Evolutionary conservation across 169 alveolate genomes (phyloP).

Genomic region (Plasmodium berghei): DNA sequence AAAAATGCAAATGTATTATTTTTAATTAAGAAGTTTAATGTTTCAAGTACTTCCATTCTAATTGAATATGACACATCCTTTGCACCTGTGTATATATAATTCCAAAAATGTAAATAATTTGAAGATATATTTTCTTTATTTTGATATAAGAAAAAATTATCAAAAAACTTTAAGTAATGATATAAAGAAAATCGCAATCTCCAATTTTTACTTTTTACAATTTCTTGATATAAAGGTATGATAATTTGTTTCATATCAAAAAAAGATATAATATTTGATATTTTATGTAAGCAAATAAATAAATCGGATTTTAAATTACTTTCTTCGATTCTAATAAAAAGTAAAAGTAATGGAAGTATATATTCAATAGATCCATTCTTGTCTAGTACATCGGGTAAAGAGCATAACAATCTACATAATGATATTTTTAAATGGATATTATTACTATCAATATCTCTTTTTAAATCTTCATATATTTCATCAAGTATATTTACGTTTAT

Average conservation of each 20-base stretch:
- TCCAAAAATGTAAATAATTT: slow-evolving; percentile 61
- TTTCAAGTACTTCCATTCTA: slow-evolving; percentile 47
- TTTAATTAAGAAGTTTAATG: slow-evolving; percentile 67
- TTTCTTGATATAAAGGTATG: slow-evolving; percentile 72
- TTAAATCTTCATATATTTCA: slow-evolving; percentile 75
- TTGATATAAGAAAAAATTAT: slow-evolving; percentile 66
- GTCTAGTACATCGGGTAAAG: slow-evolving; percentile 73
- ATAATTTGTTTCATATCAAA: slow-evolving; percentile 78
- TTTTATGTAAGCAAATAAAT: slow-evolving; percentile 69
- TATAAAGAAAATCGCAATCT: slow-evolving; percentile 56
- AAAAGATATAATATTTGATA: slow-evolving; percentile 67
- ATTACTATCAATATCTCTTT: slow-evolving; percentile 76
- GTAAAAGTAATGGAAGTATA: slow-evolving; percentile 58
- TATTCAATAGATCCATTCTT: slow-evolving; percentile 73
- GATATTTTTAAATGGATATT: slow-evolving; percentile 75
- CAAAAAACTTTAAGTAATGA: slow-evolving; percentile 72
- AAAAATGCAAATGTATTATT: slow-evolving; percentile 38
- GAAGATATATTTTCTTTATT: slow-evolving; percentile 66
- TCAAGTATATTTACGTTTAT: slow-evolving; percentile 54
- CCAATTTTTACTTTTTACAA: slow-evolving; percentile 72
- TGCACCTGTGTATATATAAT: slow-evolving; percentile 54
- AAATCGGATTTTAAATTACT: slow-evolving; percentile 61
- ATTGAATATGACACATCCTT: slow-evolving; percentile 64
- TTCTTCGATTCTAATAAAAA: slow-evolving; percentile 74
- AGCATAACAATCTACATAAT: slow-evolving; percentile 56